These are phyloP conservation scores for Russula emetica DNA, from an alignment of 768 basidiomycete genomes.

Conservation along the genomic window DNA sequence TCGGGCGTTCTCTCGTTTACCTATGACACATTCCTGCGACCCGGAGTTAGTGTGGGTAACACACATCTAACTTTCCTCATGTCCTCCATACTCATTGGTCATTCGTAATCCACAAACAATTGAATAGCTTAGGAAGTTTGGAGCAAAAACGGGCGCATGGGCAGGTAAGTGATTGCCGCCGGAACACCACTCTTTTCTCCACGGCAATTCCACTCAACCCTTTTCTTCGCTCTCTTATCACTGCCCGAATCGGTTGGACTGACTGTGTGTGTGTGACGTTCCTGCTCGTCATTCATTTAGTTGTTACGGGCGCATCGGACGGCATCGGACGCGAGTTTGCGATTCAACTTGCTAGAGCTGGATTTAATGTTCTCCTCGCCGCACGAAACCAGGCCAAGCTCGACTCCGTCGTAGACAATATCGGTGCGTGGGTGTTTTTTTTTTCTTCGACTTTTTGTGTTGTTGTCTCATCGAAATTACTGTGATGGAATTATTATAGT, in stretches of 20 bases:
- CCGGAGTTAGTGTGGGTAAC: slow-evolving; percentile 59
- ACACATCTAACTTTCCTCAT: not conserved
- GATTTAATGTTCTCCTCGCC: slow-evolving; percentile 84
- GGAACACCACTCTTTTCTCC: not conserved
- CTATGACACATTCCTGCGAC: slow-evolving; percentile 64
- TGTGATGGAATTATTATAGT: slow-evolving; percentile 29
- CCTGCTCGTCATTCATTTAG: slow-evolving; percentile 38
- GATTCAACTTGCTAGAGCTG: slow-evolving; percentile 77
- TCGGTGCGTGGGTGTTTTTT: slow-evolving; percentile 48
- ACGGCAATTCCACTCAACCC: not conserved
- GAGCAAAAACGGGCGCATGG: slow-evolving; percentile 85
- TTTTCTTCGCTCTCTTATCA: too few relatives aligned
- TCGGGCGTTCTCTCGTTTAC: slow-evolving; percentile 11
- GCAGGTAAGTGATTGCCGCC: slow-evolving; percentile 48
- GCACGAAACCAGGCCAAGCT: slow-evolving; percentile 68
- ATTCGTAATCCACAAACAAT: not conserved
- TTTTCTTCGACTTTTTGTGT: not conserved
- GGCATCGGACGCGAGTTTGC: slow-evolving; percentile 96
- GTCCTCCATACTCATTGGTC: not conserved
- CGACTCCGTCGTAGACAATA: slow-evolving; percentile 61
- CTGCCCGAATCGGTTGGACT: not conserved
- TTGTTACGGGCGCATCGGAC: slow-evolving; percentile 92
- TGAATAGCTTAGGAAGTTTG: slow-evolving; percentile 68
- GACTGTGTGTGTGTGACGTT: too few relatives aligned
- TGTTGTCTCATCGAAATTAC: not conserved